A percentile compares a stretch with the other conserved stretches of the same genome.
Evolutionary conservation across 306 rosid genomes (phyloP).

Genomic region (Rosa multiflora): DNA sequence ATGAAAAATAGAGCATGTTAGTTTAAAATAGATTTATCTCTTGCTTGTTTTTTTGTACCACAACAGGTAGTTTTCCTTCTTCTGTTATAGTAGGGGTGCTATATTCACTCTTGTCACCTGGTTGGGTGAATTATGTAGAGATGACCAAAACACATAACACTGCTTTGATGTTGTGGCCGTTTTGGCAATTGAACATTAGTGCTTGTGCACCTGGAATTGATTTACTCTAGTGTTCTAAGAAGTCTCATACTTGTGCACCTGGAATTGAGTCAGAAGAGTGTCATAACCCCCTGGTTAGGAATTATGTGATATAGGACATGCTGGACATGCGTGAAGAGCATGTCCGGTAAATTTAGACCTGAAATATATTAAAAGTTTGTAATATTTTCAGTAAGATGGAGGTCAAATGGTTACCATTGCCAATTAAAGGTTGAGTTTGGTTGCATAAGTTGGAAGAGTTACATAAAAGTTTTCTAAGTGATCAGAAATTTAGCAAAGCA

Average conservation of each 20-base stretch:
- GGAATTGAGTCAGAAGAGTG: background rate
- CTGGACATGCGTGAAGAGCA: background rate
- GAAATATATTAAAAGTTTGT: background rate
- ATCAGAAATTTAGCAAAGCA: background rate
- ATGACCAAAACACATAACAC: background rate
- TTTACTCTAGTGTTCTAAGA: background rate
- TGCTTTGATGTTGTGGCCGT: background rate
- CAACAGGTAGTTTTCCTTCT: background rate
- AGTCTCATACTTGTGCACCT: background rate
- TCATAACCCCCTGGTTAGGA: background rate
- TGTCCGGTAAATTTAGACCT: background rate
- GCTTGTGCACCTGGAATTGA: background rate
- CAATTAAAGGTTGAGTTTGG: background rate
- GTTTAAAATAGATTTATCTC: background rate
- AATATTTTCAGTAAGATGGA: background rate
- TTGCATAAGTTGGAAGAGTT: background rate
- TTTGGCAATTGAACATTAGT: background rate
- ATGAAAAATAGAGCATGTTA: background rate
- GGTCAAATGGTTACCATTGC: conserved; percentile 1
- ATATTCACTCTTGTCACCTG: background rate
- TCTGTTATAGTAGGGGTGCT: background rate
- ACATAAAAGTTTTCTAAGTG: background rate
- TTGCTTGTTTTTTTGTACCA: background rate
- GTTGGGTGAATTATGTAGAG: background rate
- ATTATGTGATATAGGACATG: background rate